Evolutionary conservation across 1,139 yeast species (phyloP), one percentile per base, ranked within the genome.

Genomic region (Sugiyamaella pinicola): DNA sequence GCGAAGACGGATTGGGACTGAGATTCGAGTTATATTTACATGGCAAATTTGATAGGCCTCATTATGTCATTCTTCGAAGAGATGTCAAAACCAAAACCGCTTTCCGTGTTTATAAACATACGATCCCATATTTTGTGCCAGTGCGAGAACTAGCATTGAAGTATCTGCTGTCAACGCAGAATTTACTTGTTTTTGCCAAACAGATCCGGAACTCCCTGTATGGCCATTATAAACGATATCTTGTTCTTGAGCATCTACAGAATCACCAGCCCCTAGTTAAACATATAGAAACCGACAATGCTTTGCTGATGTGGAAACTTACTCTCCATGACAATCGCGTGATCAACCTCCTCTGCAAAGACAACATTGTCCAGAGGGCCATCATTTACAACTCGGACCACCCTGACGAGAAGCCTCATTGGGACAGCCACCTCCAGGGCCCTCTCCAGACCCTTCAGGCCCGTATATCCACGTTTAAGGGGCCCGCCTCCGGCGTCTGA

Each of bases 111-210:
- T 59, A 54, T 43, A 58, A 58, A 15, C 66, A 62, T 39, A 64
- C 66, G 0, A 47, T 64, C 18, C 67, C 67, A 1, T 51, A 56
- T 8, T 60, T 41, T 33, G 57, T 64, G 9, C 62, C 64, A 2
- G 34, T 64, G 12, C 39, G 47, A n/a, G 47, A 45, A 7, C 53
- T 59, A 18, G 62, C 57, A 5, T 19, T 44, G 26, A 51, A 51
- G 40, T 54, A 57, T 21, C 55, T 62, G 42, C 52, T 52, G 39
- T 29, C 51, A 4, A 47, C 26, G 5, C 38, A 47, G 29, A 54
- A 58, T 39, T 22, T 61, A 31, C 41, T 44, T 24, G 44, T 50
- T 41, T 61, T 62, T 47, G 61, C 54, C 7, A 56, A 37, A 38
- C 33, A 47, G 13, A 54, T 63, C 9, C 57, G 61, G 8, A 26